phyloP scores from a whole-genome alignment of 2,329 filamentous ascomycete genomes.

The Ophiocordyceps camponoti-rufipedis region DNA sequence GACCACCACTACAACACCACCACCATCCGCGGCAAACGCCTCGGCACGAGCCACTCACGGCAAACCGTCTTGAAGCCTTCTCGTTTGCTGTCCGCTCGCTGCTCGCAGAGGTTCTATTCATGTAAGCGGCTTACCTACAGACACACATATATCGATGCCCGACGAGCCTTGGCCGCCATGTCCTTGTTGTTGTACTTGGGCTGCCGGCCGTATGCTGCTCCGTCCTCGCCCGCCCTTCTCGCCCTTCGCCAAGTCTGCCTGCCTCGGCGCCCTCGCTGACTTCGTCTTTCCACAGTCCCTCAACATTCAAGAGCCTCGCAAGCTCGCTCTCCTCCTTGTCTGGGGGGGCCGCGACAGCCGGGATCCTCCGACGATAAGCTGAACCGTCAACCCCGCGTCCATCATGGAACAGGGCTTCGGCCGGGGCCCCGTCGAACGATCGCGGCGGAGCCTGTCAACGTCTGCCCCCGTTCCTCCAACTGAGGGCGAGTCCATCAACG shows the following conservation, averaged over 20 bases:
- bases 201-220: background rate
- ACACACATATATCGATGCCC: background rate
- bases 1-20: background rate
- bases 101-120: background rate
- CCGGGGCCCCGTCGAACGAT: slow-evolving; percentile 19
- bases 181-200: too few relatives aligned
- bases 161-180: background rate
- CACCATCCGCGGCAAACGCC: background rate
- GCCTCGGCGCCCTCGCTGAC: too few relatives aligned
- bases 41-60: background rate
- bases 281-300: too few relatives aligned
- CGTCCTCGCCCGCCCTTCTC: background rate
- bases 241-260: too few relatives aligned
- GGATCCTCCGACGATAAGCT: background rate
- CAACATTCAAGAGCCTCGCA: too few relatives aligned
- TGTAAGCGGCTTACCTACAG: background rate
- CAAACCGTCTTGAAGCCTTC: background rate
- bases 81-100: slow-evolving; percentile 1
- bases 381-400: background rate
- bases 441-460: slow-evolving; percentile 16
- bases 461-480: slow-evolving; percentile 23
- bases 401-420: slow-evolving; percentile 19
- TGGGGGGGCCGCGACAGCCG: background rate
- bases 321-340: background rate
- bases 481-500: slow-evolving; percentile 24